phyloP scores from a whole-genome alignment of 805 yeast species.

The Komagataella mondaviorum region DNA sequence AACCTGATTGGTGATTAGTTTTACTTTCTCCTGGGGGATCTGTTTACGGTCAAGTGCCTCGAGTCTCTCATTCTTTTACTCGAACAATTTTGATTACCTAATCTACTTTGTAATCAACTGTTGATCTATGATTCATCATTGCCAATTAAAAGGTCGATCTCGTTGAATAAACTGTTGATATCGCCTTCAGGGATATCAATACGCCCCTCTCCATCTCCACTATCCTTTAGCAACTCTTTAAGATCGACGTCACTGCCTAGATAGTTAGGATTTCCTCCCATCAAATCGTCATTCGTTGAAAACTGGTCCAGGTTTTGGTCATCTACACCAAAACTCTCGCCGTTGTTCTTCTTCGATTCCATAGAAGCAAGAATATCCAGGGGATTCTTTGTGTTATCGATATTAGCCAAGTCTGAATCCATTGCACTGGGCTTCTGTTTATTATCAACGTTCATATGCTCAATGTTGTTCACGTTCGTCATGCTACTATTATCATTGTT shows the following conservation, averaged over 20 bases:
- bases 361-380: constrained; percentile 1
- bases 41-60: neutral
- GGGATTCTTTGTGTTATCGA: constrained; percentile 1
- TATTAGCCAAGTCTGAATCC: neutral
- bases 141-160: constrained; percentile 2
- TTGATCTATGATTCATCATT: neutral
- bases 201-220: neutral
- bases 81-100: neutral
- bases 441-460: neutral
- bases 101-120: neutral
- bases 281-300: neutral
- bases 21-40: neutral
- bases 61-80: neutral
- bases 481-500: neutral
- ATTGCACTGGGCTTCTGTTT: neutral
- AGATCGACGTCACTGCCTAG: neutral
- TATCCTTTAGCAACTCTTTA: neutral
- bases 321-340: neutral
- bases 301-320: neutral
- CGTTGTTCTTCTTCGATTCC: neutral
- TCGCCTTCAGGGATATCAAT: neutral
- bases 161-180: constrained; percentile 1
- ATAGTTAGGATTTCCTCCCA: neutral
- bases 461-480: neutral
- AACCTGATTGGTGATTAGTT: neutral